Evolutionary conservation across 2,329 filamentous ascomycete genomes (phyloP).

Genomic region (Pseudocercospora vitis): DNA sequence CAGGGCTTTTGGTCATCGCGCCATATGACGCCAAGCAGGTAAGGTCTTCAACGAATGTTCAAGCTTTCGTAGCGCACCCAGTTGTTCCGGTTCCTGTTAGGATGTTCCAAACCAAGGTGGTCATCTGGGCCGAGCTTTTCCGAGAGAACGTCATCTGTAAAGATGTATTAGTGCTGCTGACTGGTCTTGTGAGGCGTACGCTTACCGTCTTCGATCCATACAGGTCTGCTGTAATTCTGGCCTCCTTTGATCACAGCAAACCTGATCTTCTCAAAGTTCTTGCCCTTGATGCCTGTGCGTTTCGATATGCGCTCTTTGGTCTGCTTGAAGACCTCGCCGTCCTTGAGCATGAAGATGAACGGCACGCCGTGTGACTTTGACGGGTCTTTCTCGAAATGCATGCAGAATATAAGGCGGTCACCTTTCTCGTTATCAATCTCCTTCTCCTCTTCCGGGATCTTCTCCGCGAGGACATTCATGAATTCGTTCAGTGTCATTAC

Average conservation of each 20-base stretch:
- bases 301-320: conserved; percentile 94
- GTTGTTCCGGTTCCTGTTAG: conserved; percentile 60
- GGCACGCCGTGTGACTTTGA: conserved; percentile 82
- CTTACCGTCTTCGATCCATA: conserved; percentile 86
- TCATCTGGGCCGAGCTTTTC: conserved; percentile 46
- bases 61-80: conserved; percentile 63
- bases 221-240: conserved; percentile 69
- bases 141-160: conserved; percentile 48
- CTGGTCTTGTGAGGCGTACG: conserved; percentile 11
- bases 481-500: conserved; percentile 88
- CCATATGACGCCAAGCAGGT: conserved; percentile 2
- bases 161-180: conserved; percentile 16
- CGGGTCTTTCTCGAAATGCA: conserved; percentile 90
- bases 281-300: conserved; percentile 91
- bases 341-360: conserved; percentile 83
- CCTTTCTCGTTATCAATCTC: conserved; percentile 35
- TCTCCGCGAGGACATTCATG: conserved; percentile 76
- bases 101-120: conserved; percentile 58
- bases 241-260: conserved; percentile 74
- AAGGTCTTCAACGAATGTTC: conserved; percentile 55
- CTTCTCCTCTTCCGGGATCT: conserved; percentile 68
- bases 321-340: conserved; percentile 83
- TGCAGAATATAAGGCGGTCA: conserved; percentile 72
- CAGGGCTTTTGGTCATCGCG: not conserved
- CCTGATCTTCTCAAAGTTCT: conserved; percentile 98